These are phyloP conservation scores for Fomitopsis pulvina DNA, from an alignment of 768 basidiomycete species.

Conservation along the genomic window DNA sequence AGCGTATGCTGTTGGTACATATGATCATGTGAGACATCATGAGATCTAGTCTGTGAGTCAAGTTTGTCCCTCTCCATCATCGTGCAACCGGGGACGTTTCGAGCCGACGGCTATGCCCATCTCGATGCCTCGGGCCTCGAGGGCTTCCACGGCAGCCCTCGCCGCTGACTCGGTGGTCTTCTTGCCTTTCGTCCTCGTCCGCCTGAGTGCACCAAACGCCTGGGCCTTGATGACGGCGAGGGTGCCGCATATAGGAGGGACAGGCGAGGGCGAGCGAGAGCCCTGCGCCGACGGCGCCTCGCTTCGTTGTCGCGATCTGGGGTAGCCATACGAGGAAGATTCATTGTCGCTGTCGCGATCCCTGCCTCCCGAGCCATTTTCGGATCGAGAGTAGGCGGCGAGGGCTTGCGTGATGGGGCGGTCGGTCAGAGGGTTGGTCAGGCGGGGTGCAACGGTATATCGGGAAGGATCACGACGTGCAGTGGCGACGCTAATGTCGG, in stretches of 20 bases:
- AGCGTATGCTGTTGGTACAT: conserved; percentile 9
- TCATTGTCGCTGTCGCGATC: conserved; percentile 47
- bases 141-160: conserved; percentile 72
- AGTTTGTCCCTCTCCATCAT: conserved; percentile 33
- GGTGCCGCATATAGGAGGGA: conserved; percentile 59
- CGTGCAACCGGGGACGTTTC: conserved; percentile 47
- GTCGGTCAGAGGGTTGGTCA: conserved; percentile 25
- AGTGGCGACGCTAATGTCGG: conserved; percentile 56
- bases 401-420: conserved; percentile 25
- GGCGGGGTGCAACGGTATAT: conserved; percentile 36
- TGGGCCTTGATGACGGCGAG: conserved; percentile 89
- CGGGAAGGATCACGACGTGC: conserved; percentile 50
- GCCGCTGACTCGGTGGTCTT: conserved; percentile 67
- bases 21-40: neutral
- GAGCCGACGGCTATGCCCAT: conserved; percentile 34
- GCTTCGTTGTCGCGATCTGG: conserved; percentile 29
- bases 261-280: conserved; percentile 41
- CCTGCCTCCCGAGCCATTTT: conserved; percentile 38
- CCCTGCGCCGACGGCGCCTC: conserved; percentile 30
- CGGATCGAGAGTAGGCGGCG: conserved; percentile 42
- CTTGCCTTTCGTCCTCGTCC: conserved; percentile 70
- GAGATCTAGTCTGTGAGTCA: conserved; percentile 8
- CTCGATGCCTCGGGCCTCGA: conserved; percentile 72
- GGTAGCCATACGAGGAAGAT: conserved; percentile 30
- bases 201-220: conserved; percentile 77